Evolutionary conservation across 2,329 filamentous ascomycete genomes (phyloP).

Genomic region (Chlorencoelia australis): DNA sequence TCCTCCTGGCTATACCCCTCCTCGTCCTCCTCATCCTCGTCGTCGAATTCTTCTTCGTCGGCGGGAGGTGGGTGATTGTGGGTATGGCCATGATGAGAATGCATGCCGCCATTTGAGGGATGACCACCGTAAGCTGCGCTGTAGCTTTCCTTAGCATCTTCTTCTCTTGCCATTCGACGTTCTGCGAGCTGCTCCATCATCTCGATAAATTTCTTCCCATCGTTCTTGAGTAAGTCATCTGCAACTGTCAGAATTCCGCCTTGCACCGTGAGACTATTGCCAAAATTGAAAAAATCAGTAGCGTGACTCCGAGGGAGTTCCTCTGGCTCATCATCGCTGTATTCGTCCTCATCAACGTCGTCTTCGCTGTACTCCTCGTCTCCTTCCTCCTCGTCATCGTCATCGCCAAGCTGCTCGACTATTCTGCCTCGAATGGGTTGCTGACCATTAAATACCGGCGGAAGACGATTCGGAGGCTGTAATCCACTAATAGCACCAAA

Average conservation of each 20-base stretch:
- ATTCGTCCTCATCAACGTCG: conserved; percentile 53
- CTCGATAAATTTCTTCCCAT: conserved; percentile 98
- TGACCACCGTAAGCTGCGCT: conserved; percentile 51
- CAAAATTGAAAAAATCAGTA: conserved; percentile 92
- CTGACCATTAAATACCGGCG: conserved; percentile 49
- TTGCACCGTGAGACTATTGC: conserved; percentile 93
- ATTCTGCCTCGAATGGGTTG: conserved; percentile 69
- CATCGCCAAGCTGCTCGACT: conserved; percentile 48
- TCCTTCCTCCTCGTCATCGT: conserved; percentile 37
- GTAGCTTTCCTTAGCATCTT: conserved; percentile 62
- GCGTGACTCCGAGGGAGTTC: conserved; percentile 57
- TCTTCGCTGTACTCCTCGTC: conserved; percentile 36
- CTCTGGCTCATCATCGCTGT: conserved; percentile 55
- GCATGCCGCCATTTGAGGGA: conserved; percentile 45
- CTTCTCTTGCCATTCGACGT: conserved; percentile 91
- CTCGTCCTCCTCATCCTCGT: conserved; percentile 49
- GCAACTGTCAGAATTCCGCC: conserved; percentile 96
- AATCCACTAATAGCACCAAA: conserved; percentile 45
- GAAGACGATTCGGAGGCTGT: conserved; percentile 47
- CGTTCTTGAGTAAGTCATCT: conserved; percentile 96
- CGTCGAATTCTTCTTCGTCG: conserved; percentile 64
- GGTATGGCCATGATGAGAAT: conserved; percentile 24
- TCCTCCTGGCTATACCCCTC: conserved; percentile 54
- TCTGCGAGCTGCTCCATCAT: conserved; percentile 99
- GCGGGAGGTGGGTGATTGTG: conserved; percentile 63